Base-by-base conservation (phyloP, 2,329 filamentous ascomycete genomes). In the Trichoderma breve region DNA sequence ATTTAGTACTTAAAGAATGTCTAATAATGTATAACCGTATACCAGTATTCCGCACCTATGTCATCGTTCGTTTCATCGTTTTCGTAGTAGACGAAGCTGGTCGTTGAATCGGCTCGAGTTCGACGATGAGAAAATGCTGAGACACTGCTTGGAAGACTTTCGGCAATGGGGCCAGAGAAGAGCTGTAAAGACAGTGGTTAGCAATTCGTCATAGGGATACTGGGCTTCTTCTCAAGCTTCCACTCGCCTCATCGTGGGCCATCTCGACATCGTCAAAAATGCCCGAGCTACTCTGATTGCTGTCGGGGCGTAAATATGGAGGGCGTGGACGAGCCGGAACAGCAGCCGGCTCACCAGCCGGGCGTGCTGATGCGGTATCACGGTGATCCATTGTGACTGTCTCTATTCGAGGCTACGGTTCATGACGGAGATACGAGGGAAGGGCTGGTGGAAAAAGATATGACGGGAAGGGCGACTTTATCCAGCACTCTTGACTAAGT, bases 241-340 rank as follows among this genome's bases (percentile, higher is more conserved):
- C 53, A 65, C 75, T 72, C 77, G 96, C 93, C 88, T 98, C 95
- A 80, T 97, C 93, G 66, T 97, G 94, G 24, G 96, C 95, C 96
- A 99, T 98, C 81, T 98, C 95, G n/a, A 98, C 95, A 81, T 97
- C 94, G 76, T 94, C 94, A 76, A 97, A 91, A 76, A 98, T 91
- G 82, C 93, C 97, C 43, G 91, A 86, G 81, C 87, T 90, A 83
- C 92, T 94, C 77, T 90, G 86, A 77, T 93, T 93, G 66, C 91
- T 92, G 75, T 86, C 86, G 70, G 91, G 85, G 69, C 91, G 86
- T 30, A 81, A 93, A 93, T 74, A 93, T 79, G 66, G 79, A 69
- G 28, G 74, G 28, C 39, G 57, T 14, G 67, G 70, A 63, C 71
- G 76, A 53, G 71, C 77, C 72, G 78, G 76, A 65, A 74, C 68